These are phyloP conservation scores for Xylariaceae sp. DNA, from an alignment of 2,329 filamentous ascomycete genomes.

Conservation along the genomic window DNA sequence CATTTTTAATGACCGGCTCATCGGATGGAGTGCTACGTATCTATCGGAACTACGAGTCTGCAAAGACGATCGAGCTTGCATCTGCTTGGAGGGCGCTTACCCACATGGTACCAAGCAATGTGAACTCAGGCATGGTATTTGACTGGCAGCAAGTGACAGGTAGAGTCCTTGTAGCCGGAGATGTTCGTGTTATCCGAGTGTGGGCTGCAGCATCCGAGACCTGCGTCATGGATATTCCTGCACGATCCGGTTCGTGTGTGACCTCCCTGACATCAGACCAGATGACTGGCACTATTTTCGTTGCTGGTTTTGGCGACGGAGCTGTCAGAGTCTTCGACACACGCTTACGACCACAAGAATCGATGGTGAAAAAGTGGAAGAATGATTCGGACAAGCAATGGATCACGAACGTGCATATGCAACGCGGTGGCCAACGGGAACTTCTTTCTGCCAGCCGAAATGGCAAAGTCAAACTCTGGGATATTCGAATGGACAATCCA, in stretches of 20 bases:
- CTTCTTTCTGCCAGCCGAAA: conserved; percentile 86
- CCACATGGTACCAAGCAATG: conserved; percentile 88
- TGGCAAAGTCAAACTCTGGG: conserved; percentile 93
- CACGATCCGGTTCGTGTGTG: conserved; percentile 90
- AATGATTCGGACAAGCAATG: conserved; percentile 81
- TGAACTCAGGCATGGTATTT: conserved; percentile 92
- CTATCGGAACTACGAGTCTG: conserved; percentile 84
- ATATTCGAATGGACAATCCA: conserved; percentile 80
- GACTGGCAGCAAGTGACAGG: conserved; percentile 99
- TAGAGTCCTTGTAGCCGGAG: conserved; percentile 89
- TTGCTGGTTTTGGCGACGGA: conserved; percentile 94
- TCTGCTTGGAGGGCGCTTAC: conserved; percentile 89
- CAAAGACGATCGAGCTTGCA: conserved; percentile 74
- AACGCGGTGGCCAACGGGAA: conserved; percentile 89
- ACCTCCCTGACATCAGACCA: conserved; percentile 95
- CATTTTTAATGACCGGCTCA: conserved; percentile 88
- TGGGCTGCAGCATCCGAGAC: conserved; percentile 95
- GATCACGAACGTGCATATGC: conserved; percentile 95
- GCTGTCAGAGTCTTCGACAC: conserved; percentile 93
- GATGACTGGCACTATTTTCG: conserved; percentile 94
- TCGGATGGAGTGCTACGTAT: conserved; percentile 93
- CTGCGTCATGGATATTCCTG: conserved; percentile 89
- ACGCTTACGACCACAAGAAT: conserved; percentile 74
- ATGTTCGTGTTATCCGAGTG: conserved; percentile 90
- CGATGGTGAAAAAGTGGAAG: conserved; percentile 96